Evolutionary conservation across 441 rosid species (phyloP).

Genomic region (Croton setiger): DNA sequence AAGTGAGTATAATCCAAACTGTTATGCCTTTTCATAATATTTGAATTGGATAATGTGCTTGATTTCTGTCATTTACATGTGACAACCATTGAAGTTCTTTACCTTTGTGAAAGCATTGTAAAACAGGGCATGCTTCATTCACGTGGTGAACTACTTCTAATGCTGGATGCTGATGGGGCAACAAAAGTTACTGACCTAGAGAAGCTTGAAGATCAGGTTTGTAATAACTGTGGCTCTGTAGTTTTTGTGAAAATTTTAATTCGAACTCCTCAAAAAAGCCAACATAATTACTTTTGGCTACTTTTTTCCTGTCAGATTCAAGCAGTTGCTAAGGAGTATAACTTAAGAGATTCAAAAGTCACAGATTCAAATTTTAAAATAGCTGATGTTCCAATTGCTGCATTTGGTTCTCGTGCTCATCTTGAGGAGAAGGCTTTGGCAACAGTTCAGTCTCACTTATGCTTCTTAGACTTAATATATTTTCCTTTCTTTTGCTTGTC

Average conservation of each 20-base stretch:
- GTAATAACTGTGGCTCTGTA: slow-evolving; percentile 21
- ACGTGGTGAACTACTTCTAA: slow-evolving; percentile 89
- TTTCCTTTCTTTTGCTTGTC: not conserved
- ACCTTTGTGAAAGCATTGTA: slow-evolving; percentile 71
- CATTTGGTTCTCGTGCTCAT: slow-evolving; percentile 96
- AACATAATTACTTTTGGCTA: slow-evolving; percentile 5
- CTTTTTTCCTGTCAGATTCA: slow-evolving; percentile 56
- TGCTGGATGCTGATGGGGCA: slow-evolving; percentile 99
- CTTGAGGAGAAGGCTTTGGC: slow-evolving; percentile 92
- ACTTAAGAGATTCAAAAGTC: slow-evolving; percentile 40
- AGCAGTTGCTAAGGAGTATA: slow-evolving; percentile 60
- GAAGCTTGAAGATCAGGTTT: slow-evolving; percentile 92
- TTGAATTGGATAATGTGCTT: slow-evolving; percentile 2
- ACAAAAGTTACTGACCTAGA: slow-evolving; percentile 86
- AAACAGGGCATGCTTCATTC: slow-evolving; percentile 99
- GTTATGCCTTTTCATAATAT: slow-evolving; percentile 6
- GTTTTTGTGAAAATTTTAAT: not conserved
- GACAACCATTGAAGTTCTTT: slow-evolving; percentile 51
- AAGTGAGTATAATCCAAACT: slow-evolving; percentile 55
- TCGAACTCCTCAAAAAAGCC: not conserved
- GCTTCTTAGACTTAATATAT: slow-evolving; percentile 5
- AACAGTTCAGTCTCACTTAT: slow-evolving; percentile 50
- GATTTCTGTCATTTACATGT: slow-evolving; percentile 11
- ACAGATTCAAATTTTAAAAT: slow-evolving; percentile 39
- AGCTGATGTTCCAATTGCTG: slow-evolving; percentile 68